These are phyloP conservation scores for Kwoniella dejecticola DNA, from an alignment of 768 basidiomycete genomes.

Conservation along the genomic window DNA sequence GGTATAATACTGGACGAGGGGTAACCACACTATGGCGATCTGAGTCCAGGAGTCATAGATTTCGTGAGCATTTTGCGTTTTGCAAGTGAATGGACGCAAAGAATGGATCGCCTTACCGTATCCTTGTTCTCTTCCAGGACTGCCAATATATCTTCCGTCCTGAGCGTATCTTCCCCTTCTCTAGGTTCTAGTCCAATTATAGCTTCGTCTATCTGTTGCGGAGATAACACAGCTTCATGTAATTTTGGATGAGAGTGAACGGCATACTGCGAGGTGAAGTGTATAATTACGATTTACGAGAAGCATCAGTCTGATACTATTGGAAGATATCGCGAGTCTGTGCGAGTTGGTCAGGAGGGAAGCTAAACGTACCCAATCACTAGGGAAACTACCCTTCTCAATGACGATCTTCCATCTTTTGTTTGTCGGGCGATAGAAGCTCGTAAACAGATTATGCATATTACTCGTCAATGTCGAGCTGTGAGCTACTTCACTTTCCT, in stretches of 20 bases:
- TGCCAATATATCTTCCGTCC: slow-evolving; percentile 84
- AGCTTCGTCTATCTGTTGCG: slow-evolving; percentile 60
- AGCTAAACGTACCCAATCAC: slow-evolving; percentile 81
- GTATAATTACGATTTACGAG: no score
- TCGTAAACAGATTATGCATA: slow-evolving; percentile 90
- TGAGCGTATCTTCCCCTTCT: slow-evolving; percentile 76
- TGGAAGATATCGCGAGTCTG: no score
- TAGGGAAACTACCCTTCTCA: slow-evolving; percentile 92
- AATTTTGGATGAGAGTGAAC: slow-evolving; percentile 85
- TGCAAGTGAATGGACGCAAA: not conserved
- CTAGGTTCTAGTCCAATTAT: slow-evolving; percentile 80
- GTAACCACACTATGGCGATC: slow-evolving; percentile 89
- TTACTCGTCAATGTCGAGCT: slow-evolving; percentile 95
- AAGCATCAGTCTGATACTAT: not conserved
- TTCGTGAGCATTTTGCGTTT: no score
- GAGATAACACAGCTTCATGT: slow-evolving; percentile 69
- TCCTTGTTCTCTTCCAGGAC: slow-evolving; percentile 64
- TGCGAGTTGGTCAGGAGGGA: no score
- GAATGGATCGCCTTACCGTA: slow-evolving; percentile 21
- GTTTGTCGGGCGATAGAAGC: slow-evolving; percentile 86
- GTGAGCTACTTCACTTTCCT: slow-evolving; percentile 86
- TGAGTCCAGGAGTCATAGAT: slow-evolving; percentile 44
- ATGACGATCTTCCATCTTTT: slow-evolving; percentile 90
- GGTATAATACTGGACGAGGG: slow-evolving; percentile 95
- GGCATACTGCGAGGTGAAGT: slow-evolving; percentile 77